These are phyloP conservation scores for Curvularia lunata DNA, from an alignment of 2,329 filamentous ascomycete genomes.

Conservation along the genomic window DNA sequence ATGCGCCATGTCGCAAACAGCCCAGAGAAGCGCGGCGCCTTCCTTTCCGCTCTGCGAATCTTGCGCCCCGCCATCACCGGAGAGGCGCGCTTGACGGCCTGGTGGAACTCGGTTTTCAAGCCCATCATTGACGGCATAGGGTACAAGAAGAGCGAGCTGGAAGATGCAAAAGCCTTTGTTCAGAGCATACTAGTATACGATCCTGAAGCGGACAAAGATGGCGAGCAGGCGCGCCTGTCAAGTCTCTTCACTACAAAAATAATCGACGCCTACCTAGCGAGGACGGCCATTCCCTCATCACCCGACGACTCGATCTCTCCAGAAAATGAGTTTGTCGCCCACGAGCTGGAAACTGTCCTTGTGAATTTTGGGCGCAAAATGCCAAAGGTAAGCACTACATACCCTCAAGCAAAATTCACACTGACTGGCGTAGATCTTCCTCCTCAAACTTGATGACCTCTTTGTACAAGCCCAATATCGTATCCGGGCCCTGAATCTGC, in stretches of 20 bases:
- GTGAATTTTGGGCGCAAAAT: slow-evolving; percentile 68
- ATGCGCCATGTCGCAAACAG: slow-evolving; percentile 66
- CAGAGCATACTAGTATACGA: slow-evolving; percentile 70
- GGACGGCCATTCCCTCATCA: slow-evolving; percentile 49
- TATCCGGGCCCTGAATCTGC: slow-evolving; percentile 67
- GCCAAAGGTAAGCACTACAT: slow-evolving; percentile 59
- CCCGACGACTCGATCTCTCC: slow-evolving; percentile 49
- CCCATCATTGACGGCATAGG: slow-evolving; percentile 64
- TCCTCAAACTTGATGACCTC: slow-evolving; percentile 68
- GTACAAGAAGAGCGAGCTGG: slow-evolving; percentile 67
- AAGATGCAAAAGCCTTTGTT: slow-evolving; percentile 69
- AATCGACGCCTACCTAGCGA: slow-evolving; percentile 52
- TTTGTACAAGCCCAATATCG: slow-evolving; percentile 70
- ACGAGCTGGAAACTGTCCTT: slow-evolving; percentile 61
- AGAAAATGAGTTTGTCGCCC: slow-evolving; percentile 56
- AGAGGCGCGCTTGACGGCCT: slow-evolving; percentile 68
- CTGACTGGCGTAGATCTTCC: slow-evolving; percentile 62
- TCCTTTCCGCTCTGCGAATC: slow-evolving; percentile 69
- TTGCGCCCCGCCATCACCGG: slow-evolving; percentile 69
- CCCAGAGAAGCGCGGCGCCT: slow-evolving; percentile 66
- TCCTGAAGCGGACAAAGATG: slow-evolving; percentile 60
- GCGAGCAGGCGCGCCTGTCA: slow-evolving; percentile 53
- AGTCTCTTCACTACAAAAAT: slow-evolving; percentile 63
- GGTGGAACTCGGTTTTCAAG: slow-evolving; percentile 71
- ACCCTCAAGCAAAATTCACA: not conserved